Evolutionary conservation across 2,329 filamentous ascomycete species (phyloP).

Genomic region (Lachnellula subtilissima): DNA sequence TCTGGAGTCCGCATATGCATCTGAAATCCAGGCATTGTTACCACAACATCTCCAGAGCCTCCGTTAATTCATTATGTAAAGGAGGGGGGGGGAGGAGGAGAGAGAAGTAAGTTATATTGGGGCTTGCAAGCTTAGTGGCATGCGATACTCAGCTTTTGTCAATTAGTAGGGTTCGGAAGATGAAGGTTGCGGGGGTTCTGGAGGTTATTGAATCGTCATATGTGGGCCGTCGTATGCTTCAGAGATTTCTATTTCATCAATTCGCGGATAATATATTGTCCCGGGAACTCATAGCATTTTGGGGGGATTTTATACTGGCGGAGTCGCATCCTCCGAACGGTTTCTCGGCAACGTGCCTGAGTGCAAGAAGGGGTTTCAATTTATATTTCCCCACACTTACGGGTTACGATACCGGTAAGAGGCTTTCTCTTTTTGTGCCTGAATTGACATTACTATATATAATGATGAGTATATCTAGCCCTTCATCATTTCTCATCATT

Average conservation of each 20-base stretch:
- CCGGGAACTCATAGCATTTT: background rate
- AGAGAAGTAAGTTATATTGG: slow-evolving; percentile 6
- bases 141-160: slow-evolving; percentile 13
- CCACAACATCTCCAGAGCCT: slow-evolving; percentile 8
- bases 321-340: background rate
- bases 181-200: slow-evolving; percentile 6
- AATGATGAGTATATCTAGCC: background rate
- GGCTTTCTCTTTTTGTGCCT: background rate
- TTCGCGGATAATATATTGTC: slow-evolving; percentile 1
- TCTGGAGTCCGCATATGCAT: slow-evolving; percentile 5
- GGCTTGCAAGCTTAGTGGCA: slow-evolving; percentile 10
- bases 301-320: background rate
- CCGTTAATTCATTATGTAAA: background rate
- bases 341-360: background rate
- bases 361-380: background rate
- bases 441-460: background rate
- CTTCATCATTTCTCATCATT: background rate
- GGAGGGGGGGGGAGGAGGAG: background rate
- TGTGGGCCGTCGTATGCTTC: slow-evolving; percentile 1
- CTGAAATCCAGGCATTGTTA: slow-evolving; percentile 9
- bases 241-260: background rate
- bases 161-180: slow-evolving; percentile 2
- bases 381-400: background rate
- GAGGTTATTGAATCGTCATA: slow-evolving; percentile 7
- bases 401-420: background rate